These are phyloP conservation scores for Aspergillus floridensis DNA, from an alignment of 2,329 filamentous ascomycete genomes.

Conservation along the genomic window DNA sequence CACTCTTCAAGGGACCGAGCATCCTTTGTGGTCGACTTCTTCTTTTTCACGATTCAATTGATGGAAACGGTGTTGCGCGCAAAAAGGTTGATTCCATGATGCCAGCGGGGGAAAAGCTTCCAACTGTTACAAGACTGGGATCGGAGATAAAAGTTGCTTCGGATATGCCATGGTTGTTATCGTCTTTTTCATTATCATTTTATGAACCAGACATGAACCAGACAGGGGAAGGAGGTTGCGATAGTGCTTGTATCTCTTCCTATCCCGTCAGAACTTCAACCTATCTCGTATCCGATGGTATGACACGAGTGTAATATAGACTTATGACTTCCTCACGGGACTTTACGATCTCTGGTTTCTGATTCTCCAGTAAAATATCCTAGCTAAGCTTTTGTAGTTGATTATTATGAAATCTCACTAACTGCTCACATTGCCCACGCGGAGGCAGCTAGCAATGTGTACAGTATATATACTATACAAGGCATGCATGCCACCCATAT, in stretches of 20 bases:
- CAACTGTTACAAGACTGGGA: constrained; percentile 12
- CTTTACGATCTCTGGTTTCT: neutral
- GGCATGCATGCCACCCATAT: neutral
- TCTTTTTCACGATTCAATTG: neutral
- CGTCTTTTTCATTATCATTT: constrained; percentile 12
- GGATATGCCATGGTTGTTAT: constrained; percentile 20
- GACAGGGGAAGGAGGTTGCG: constrained; percentile 25
- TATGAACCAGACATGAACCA: neutral
- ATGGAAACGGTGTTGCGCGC: neutral
- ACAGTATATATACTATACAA: neutral
- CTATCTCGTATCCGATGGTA: constrained; percentile 22
- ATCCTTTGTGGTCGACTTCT: neutral
- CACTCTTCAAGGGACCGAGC: neutral
- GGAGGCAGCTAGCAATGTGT: too few relatives aligned
- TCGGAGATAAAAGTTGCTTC: constrained; percentile 24
- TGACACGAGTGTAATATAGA: constrained; percentile 31
- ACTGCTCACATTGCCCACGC: too few relatives aligned
- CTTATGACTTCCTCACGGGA: constrained; percentile 29
- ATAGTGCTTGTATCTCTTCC: constrained; percentile 20
- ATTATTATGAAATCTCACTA: too few relatives aligned
- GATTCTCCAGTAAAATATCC: neutral
- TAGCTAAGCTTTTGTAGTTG: neutral
- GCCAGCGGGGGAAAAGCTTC: neutral
- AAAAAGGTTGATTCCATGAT: neutral
- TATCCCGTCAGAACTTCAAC: constrained; percentile 14